phyloP scores from a whole-genome alignment of 169 alveolate genomes.

The Eimeria tenella region DNA sequence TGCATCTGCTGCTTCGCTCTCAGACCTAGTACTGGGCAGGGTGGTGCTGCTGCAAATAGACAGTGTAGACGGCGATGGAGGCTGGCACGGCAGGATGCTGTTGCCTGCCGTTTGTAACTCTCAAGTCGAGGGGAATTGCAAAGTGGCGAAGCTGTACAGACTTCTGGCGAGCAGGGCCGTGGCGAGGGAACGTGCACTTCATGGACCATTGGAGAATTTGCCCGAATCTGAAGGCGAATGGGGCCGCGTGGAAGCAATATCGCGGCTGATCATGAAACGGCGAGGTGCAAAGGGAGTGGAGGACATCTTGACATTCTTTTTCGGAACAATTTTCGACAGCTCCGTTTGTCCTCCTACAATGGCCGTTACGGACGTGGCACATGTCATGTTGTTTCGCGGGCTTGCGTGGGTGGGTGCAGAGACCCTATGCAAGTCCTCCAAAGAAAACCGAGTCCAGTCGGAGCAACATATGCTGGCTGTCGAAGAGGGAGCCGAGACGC shows the following conservation, averaged over 20 bases:
- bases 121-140: neutral
- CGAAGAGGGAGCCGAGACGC: neutral
- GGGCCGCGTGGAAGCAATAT: neutral
- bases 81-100: neutral
- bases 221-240: neutral
- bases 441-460: neutral
- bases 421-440: neutral
- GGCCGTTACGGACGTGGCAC: neutral
- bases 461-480: neutral
- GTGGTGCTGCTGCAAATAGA: neutral
- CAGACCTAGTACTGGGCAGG: slow-evolving; percentile 1
- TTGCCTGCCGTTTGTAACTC: slow-evolving; percentile 15
- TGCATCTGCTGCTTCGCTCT: slow-evolving; percentile 9
- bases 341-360: neutral
- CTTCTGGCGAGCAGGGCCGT: neutral
- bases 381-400: slow-evolving; percentile 8
- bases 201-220: neutral
- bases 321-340: neutral
- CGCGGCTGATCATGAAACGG: too few relatives aligned
- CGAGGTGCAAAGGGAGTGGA: neutral
- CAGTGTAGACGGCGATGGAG: neutral
- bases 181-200: neutral
- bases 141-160: neutral
- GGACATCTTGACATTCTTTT: neutral
- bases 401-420: neutral